Conservation (phyloP, 106 monocot genomes). For the Dendrobium huoshanense region DNA sequence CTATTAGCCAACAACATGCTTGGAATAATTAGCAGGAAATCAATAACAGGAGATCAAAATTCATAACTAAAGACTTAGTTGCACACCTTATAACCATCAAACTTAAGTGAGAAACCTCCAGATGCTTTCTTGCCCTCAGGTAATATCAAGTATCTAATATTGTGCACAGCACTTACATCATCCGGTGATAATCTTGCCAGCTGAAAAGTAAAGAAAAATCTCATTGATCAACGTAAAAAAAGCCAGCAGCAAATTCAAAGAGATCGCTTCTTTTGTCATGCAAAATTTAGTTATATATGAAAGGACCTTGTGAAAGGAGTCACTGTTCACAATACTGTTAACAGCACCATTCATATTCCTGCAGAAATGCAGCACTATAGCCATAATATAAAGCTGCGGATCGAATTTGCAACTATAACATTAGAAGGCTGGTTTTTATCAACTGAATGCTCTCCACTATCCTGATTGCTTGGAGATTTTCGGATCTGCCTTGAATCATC, state of each 20-base stretch:
- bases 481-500: no score
- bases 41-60: background rate
- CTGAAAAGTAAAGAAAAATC: constrained; percentile 30
- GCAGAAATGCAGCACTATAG: no score
- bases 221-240: background rate
- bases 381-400: no score
- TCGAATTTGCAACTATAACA: background rate
- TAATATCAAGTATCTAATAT: constrained; percentile 72
- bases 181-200: constrained; percentile 76
- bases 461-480: no score
- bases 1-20: constrained; percentile 32
- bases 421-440: no score
- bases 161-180: constrained; percentile 88
- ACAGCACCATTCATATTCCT: no score
- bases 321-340: no score
- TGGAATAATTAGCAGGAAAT: background rate
- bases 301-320: no score
- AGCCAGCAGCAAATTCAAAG: background rate
- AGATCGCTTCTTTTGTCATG: background rate
- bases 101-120: constrained; percentile 78
- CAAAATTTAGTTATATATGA: no score
- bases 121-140: constrained; percentile 60
- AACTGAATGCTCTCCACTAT: no score
- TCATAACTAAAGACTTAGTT: constrained; percentile 3
- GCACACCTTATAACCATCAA: constrained; percentile 69